phyloP scores from a whole-genome alignment of 106 monocot species.

The Dendrobium officinale region DNA sequence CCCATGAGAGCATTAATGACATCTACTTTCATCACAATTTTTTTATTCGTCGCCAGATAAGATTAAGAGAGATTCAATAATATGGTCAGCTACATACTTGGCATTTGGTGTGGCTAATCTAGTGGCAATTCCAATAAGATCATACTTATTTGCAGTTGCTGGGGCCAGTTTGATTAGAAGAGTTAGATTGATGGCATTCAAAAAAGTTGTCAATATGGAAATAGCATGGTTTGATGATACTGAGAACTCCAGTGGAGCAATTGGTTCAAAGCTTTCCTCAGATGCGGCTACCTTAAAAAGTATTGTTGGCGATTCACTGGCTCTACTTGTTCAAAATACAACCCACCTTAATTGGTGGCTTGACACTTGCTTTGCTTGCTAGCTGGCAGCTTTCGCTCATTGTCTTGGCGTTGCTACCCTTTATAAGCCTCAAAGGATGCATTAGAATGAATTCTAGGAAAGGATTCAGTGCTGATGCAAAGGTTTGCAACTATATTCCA shows the following conservation, averaged over 20 bases:
- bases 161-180: slow-evolving; percentile 10
- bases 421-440: slow-evolving; percentile 37
- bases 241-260: slow-evolving; percentile 40
- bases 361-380: slow-evolving; percentile 33
- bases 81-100: slow-evolving; percentile 24
- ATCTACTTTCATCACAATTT: slow-evolving; percentile 14
- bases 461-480: slow-evolving; percentile 53
- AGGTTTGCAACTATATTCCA: slow-evolving; percentile 18
- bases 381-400: slow-evolving; percentile 44
- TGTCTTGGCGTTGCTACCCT: slow-evolving; percentile 28
- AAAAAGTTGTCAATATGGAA: slow-evolving; percentile 15
- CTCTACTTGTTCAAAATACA: slow-evolving; percentile 24
- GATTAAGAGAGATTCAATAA: slow-evolving; percentile 20
- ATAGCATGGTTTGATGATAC: slow-evolving; percentile 33
- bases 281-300: slow-evolving; percentile 39
- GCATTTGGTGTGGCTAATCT: background rate
- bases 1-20: slow-evolving; percentile 23
- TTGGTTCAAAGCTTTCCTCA: slow-evolving; percentile 37
- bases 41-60: slow-evolving; percentile 21
- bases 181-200: slow-evolving; percentile 1
- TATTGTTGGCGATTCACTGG: slow-evolving; percentile 43
- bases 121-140: background rate
- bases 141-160: slow-evolving; percentile 2
- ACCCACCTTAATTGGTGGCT: slow-evolving; percentile 23
- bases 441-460: slow-evolving; percentile 40